Evolutionary conservation across 257 asterid genomes (phyloP), one percentile per base, ranked within the genome.

Genomic region (Solanum microdontum): DNA sequence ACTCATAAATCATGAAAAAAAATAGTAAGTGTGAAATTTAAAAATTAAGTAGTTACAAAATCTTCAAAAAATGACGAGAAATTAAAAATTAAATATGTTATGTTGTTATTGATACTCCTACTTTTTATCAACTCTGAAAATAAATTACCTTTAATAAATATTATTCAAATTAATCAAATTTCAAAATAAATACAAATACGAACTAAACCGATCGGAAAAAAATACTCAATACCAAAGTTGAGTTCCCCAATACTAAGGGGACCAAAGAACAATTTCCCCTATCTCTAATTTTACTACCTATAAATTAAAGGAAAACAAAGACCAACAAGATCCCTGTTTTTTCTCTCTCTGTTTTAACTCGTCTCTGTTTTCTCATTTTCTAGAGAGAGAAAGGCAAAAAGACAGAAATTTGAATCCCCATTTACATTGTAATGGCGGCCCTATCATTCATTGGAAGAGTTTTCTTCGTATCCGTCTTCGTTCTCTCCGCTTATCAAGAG

Each of bases 401-500:
- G 87, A 90, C 73, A 83, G 80, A 43, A 8, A 86, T 58, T 40
- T 82, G 48, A 75, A n/a, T 43, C 89, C 24, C 45, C 45, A 28
- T n/a, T 51, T 77, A 36, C 12, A 69, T 13, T 30, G 74, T 91
- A 90, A 96, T 96, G 99, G 95, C 96, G 87, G 89, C 94, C 91
- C 4, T 91, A 7, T 93, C 98, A 12, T 93, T 95, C 92, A 83
- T 95, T 80, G 99, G 99, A 6, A 91, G 99, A 84, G 85, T 95
- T 87, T 94, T 97, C 85, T 97, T 97, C 88, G 98, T 95, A 92
- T 93, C 99, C 8, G 95, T 94, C 88, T 97, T 97, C 93, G 88
- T 97, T 80, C 96, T 97, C 90, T 93, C 98, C 76, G 98, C 98
- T 77, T 93, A 92, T 90, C 98, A 94, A 91, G 98, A 97, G 99